phyloP scores from a whole-genome alignment of 805 yeast species.

The Saccharomycopsis malanga region DNA sequence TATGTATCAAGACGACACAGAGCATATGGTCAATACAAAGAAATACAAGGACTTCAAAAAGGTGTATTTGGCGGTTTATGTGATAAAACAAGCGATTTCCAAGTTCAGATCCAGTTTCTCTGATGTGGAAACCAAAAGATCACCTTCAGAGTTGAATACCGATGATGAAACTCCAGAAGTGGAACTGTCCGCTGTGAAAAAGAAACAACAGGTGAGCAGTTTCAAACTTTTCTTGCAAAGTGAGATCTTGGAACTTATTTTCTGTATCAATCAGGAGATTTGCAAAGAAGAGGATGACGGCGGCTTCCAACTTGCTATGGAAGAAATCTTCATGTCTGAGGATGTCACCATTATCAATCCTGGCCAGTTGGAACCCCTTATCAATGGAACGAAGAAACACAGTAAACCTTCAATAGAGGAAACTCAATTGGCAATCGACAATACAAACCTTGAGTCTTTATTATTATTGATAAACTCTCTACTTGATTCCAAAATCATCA shows the following conservation, averaged over 20 bases:
- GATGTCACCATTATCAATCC: not conserved
- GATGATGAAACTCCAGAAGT: not conserved
- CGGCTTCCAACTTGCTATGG: too few species aligned
- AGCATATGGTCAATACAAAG: not conserved
- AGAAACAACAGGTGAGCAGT: slow-evolving; percentile 11
- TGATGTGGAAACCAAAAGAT: not conserved
- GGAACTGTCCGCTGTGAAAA: not conserved
- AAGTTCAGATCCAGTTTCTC: slow-evolving; percentile 8
- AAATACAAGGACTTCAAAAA: slow-evolving; percentile 5
- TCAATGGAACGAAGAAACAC: not conserved
- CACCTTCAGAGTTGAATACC: not conserved
- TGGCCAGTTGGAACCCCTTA: not conserved
- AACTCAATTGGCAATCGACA: not conserved
- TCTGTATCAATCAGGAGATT: slow-evolving; percentile 25
- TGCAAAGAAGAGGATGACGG: not conserved
- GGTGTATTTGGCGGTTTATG: slow-evolving; percentile 12
- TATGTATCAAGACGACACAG: not conserved
- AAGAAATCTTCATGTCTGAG: too few species aligned
- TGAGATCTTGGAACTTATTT: slow-evolving; percentile 36
- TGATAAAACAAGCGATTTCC: slow-evolving; percentile 8
- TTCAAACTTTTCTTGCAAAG: slow-evolving; percentile 29
- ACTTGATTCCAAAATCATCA: slow-evolving; percentile 40
- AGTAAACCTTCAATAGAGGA: not conserved
- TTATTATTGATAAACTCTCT: slow-evolving; percentile 48
- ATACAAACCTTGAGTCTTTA: slow-evolving; percentile 26